Base-by-base conservation (phyloP, 2,329 filamentous ascomycete species). In the Diplodia sapinea region DNA sequence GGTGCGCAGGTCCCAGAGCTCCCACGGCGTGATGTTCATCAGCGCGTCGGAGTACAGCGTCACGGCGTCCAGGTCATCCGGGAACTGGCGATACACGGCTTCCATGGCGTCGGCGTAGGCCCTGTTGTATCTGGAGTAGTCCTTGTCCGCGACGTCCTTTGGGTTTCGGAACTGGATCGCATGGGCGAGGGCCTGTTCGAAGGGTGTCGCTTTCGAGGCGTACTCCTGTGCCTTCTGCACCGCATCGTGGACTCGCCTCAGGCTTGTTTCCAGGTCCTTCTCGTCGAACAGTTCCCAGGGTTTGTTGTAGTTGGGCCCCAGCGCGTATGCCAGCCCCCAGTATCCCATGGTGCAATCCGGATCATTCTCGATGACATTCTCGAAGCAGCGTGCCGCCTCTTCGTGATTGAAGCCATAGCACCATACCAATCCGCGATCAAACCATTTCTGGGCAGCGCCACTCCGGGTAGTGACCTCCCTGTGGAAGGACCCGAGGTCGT, bases 271-370 rank as follows among this genome's bases (percentile, higher is more conserved):
- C 4, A 89, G 79, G 70, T 93, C 91, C 0, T 82, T 77, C 0
- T 83, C 78, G 65, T 90, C 89, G 70, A 93, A 92, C 29, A 87
- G 83, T 33, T 87, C 85, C 91, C 91, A 93, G 0, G 91, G 88
- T 73, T 93, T 92, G 79, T 94, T 92, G 77, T 91, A 90, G 73
- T 94, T 93, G 3, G 91, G 91, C 0, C 91, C 91, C 0, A 91
- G 79, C 1, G 88, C 82, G 74, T 91, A 93, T 0, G 91, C 88
- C 4, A 91, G 78, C 0, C 89, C 89, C 89, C 89, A 92, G 72
- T 89, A 85, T 3, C 87, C 88, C 81, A 91, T 87, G 36, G 85
- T 83, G 68, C 86, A 90, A 2, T 75, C 70, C 0, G 78, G 69
- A 69, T 92, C 89, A 56, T 80, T 74, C 1, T 76, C 75, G 38